Conservation (phyloP, 768 basidiomycete genomes). For the Termitomyces sp. region DNA sequence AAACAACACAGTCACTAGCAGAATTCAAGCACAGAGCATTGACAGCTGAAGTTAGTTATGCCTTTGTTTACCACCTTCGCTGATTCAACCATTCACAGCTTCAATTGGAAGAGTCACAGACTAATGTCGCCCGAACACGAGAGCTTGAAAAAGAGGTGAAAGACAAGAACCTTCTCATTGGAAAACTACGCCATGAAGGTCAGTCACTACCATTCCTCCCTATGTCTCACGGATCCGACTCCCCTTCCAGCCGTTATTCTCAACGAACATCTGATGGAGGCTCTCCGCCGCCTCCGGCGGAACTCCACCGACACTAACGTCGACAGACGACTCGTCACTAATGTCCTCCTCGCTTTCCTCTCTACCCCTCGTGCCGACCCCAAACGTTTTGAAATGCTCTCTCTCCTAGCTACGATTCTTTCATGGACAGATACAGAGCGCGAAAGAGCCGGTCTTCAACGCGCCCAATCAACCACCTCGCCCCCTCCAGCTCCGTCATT, state of each 20-base stretch:
- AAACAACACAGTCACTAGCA: slow-evolving; percentile 72
- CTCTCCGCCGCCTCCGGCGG: slow-evolving; percentile 87
- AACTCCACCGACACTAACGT: slow-evolving; percentile 89
- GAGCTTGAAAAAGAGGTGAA: slow-evolving; percentile 87
- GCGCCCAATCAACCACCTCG: slow-evolving; percentile 26
- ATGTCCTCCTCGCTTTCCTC: slow-evolving; percentile 87
- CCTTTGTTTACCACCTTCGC: background rate
- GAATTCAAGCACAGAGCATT: slow-evolving; percentile 87
- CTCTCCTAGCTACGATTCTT: slow-evolving; percentile 83
- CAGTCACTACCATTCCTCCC: background rate
- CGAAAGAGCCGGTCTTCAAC: slow-evolving; percentile 85
- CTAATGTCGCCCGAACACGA: slow-evolving; percentile 59
- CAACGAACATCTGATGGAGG: slow-evolving; percentile 97
- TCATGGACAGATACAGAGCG: slow-evolving; percentile 89
- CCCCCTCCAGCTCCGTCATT: slow-evolving; percentile 15
- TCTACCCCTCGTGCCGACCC: slow-evolving; percentile 86
- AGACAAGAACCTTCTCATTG: slow-evolving; percentile 93
- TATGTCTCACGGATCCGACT: slow-evolving; percentile 1
- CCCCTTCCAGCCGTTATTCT: slow-evolving; percentile 78
- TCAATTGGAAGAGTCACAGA: slow-evolving; percentile 67
- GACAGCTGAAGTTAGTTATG: slow-evolving; percentile 65
- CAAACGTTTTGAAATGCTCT: slow-evolving; percentile 96
- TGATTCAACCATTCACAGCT: slow-evolving; percentile 35
- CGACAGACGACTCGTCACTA: slow-evolving; percentile 90
- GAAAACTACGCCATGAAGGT: slow-evolving; percentile 95